Base-by-base conservation (phyloP, 1,284 basidiomycete genomes). In the Cryptococcus deneoformans region DNA sequence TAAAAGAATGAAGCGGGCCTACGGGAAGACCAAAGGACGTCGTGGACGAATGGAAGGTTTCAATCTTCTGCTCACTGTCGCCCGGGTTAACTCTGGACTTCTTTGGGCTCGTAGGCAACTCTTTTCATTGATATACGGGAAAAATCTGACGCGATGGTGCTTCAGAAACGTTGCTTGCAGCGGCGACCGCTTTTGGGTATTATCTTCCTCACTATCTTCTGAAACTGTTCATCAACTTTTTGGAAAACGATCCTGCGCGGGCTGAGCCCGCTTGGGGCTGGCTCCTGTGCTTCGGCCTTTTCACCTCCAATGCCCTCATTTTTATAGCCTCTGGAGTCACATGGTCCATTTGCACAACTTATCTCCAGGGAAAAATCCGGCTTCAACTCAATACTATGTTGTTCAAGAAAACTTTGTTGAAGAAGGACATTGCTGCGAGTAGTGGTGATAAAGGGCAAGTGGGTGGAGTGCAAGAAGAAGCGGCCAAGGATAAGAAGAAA, bases 341-440 rank as follows among this genome's bases (percentile, higher is more conserved):
- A 34, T 78, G 74, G 72, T 77, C 68, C 5, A 72, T 78, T 59
- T 67, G 70, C 42, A 69, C 68, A 4, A 76, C 73, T 5, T 64
- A 64, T 10, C 68, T 79, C 5, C 68, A 73, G 54, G 66, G 65
- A 1, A 84, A 88, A 36, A 78, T 95, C 47, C 84, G 84, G 42
- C 83, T 88, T 16, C 90, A 95, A 71, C 81, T 96, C 53, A 95
- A 95, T 77, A 86, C 89, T 10, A 84, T 89, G 55, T 79, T 96
- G 6, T 96, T 90, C 71, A 85, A 86, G 50, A 96, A 96, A 79
- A 95, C 92, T 0, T 84, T 96, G 3, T 84, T 90, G 20, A 85
- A 90, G 49, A 93, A 95, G 77, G 89, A 93, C 65, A 80, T 92
- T 34, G 89, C 89, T 0, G 65, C 69, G 3, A 47, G 61, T 7